Base-by-base conservation (phyloP, 2,329 filamentous ascomycete species). In the Penicillium concentricum region DNA sequence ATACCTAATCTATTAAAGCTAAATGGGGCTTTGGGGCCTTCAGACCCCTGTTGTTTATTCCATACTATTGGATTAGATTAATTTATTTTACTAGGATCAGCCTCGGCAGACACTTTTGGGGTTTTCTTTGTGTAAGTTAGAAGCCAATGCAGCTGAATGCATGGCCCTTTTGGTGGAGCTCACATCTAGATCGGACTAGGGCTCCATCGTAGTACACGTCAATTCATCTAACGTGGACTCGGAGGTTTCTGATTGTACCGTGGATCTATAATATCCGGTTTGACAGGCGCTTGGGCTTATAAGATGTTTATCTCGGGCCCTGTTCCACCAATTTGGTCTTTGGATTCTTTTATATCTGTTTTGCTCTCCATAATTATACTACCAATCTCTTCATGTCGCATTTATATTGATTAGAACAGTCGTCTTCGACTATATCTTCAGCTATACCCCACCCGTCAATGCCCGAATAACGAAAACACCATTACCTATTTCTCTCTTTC, bases 121-220 rank as follows among this genome's bases (percentile, higher is more conserved):
- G 1, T 9, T 32, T 9, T 37, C 13, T 15, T n/a, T 16, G 3
- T 49, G 35, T n/a, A 4, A 39, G 34, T 38, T 39, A 39, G 42
- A 46, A 45, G 18, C 42, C 28, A n/a, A 12, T 34, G 32, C 32
- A 35, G 15, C 32, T 35, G 26, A 58, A 30, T 54, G 53, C 41
- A 56, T 38, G 32, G 35, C 48, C 12, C 38, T 24, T 15, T 18
- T 16, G 20, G 58, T 60, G 55, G 58, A 46, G 45, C 41, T 51
- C 24, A 50, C 16, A 47, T 59, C 38, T 49, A 54, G 55, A 61
- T 62, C 37, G 46, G 37, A 52, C 20, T 56, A 39, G 50, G 34
- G 52, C 24, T 44, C 42, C 50, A 41, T 47, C 35, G 20, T 53
- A 4, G 12, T 54, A 56, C 51, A 56, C 37, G 26, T 39, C 45